Base-by-base conservation (phyloP, 2,329 filamentous ascomycete genomes). In the Phyllosticta citribraziliensis region DNA sequence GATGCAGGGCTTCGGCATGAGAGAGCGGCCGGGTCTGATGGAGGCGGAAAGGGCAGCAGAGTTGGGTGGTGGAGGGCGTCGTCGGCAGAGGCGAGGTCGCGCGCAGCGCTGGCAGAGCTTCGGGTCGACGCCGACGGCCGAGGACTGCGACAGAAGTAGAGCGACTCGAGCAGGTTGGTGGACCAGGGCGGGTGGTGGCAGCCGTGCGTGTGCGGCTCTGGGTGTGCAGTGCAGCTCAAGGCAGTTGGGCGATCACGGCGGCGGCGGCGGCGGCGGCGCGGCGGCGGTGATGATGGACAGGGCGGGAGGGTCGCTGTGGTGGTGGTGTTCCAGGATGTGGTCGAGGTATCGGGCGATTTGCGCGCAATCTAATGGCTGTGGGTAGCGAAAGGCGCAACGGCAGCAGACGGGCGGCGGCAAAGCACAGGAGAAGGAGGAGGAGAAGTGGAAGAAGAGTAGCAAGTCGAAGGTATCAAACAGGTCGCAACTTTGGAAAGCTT, bases 161-260 rank as follows among this genome's bases (percentile, higher is more conserved):
- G 55, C 47, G 50, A 47, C 40, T 47, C 40, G 40, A 47, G 40
- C 19, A 20, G 60, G 35, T 33, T 30, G 55, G 19, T 54, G 55
- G 55, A 35, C 27, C 27, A 27, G 35, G 24, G 47, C 54, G 54
- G 35, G 52, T 30, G 53, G 22, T 55, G 60, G 55, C 56, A 33
- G 53, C 56, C 30, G 22, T 33, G 63, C 59, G 62, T 14, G 40
- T 17, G 40, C 40, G 40, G 40, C 40, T 47, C 14, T 47, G 6
- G 40, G 40, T n/a, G 40, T 47, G 40, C 40, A 47, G 40, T 47
- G 40, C 40, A 47, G 40, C 27, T 30, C 9, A 22, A 22, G 22
- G 35, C 58, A 30, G 56, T 40, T 52, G 52, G 52, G 52, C 59
- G 52, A 64, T 66, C 69, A 67, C 67, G 67, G 65, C 60, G 59